Evolutionary conservation across 768 basidiomycete species (phyloP).

Genomic region (Lenzites betulinus): DNA sequence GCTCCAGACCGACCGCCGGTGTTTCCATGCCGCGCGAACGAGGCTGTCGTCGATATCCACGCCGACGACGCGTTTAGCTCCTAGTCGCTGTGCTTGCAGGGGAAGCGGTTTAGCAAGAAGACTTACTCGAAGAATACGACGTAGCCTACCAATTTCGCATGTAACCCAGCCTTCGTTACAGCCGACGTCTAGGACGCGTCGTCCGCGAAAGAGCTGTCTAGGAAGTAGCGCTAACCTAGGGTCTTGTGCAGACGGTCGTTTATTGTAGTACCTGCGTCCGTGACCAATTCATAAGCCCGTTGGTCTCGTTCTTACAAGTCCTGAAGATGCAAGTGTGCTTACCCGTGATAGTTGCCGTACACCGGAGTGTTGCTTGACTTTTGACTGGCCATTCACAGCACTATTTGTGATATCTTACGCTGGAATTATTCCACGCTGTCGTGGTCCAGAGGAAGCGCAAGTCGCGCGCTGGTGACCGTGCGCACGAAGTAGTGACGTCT

Average conservation of each 20-base stretch:
- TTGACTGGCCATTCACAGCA: neutral
- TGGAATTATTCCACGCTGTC: neutral
- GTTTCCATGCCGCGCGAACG: slow-evolving; percentile 74
- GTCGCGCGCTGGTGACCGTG: no score
- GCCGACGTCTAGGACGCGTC: slow-evolving; percentile 77
- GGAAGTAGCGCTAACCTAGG: slow-evolving; percentile 68
- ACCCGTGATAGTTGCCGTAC: slow-evolving; percentile 80
- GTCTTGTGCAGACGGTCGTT: slow-evolving; percentile 62
- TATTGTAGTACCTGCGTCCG: slow-evolving; percentile 67
- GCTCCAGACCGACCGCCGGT: slow-evolving; percentile 72
- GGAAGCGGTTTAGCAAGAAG: neutral
- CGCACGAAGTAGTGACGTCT: no score
- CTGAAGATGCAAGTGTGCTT: no score
- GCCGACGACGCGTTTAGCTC: slow-evolving; percentile 69
- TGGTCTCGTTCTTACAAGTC: no score
- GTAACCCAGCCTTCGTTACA: slow-evolving; percentile 88
- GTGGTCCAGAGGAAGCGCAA: neutral
- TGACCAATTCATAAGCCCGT: no score
- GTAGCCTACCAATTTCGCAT: slow-evolving; percentile 74
- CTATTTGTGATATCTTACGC: neutral
- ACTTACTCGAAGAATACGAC: no score
- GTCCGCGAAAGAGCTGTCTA: slow-evolving; percentile 48
- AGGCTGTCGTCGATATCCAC: slow-evolving; percentile 85
- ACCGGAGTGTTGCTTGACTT: slow-evolving; percentile 36
- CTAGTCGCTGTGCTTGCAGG: slow-evolving; percentile 59